phyloP scores from a whole-genome alignment of 1,284 basidiomycete species.

The Microbotryum saponariae region DNA sequence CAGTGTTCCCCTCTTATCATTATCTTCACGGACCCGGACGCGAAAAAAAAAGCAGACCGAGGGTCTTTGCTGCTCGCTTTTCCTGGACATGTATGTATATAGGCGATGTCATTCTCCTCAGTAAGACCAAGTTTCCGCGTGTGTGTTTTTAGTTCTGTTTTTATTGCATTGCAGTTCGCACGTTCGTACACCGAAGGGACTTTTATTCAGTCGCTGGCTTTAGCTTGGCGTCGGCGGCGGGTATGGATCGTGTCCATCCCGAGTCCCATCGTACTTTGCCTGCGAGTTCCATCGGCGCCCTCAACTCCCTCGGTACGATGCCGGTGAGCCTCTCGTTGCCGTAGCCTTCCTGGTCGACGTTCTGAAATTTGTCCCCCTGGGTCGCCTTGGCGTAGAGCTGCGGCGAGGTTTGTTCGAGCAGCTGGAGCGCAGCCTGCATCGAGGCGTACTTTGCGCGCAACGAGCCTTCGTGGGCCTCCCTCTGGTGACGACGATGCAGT shows the following conservation, averaged over 20 bases:
- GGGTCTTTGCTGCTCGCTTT: not conserved
- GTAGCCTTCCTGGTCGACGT: slow-evolving; percentile 21
- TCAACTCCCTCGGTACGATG: slow-evolving; percentile 29
- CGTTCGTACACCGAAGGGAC: too few relatives aligned
- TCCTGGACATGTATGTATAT: not conserved
- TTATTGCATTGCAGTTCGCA: too few relatives aligned
- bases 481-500: slow-evolving; percentile 65
- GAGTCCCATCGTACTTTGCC: slow-evolving; percentile 23
- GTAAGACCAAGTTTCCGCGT: too few relatives aligned
- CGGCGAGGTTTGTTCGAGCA: slow-evolving; percentile 30
- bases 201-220: too few relatives aligned
- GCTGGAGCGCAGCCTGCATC: slow-evolving; percentile 32
- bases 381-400: slow-evolving; percentile 20
- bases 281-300: slow-evolving; percentile 27
- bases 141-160: too few relatives aligned
- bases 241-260: slow-evolving; percentile 14
- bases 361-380: slow-evolving; percentile 31
- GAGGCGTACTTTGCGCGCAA: slow-evolving; percentile 29
- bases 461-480: slow-evolving; percentile 50
- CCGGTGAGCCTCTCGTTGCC: slow-evolving; percentile 25
- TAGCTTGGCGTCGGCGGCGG: too few relatives aligned
- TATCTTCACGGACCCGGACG: not conserved
- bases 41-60: not conserved
- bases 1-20: not conserved
- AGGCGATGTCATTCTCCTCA: too few relatives aligned